phyloP scores from a whole-genome alignment of 2,329 filamentous ascomycete species.

The Colletotrichum higginsianum region DNA sequence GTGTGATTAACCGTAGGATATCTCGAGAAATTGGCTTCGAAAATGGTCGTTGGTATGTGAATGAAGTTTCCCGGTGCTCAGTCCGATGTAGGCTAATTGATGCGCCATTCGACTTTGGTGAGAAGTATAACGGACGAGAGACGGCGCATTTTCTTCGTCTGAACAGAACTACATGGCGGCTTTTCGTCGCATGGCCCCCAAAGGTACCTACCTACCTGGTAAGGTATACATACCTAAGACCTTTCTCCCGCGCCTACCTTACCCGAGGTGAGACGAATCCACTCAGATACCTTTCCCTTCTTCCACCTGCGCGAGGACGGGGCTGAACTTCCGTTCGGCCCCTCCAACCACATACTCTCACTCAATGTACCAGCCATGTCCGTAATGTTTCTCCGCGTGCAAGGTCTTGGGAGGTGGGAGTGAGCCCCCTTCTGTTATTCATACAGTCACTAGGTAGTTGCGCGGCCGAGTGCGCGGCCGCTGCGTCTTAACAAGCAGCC shows the following conservation, averaged over 20 bases:
- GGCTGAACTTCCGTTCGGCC: conserved; percentile 39
- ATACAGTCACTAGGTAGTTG: background rate
- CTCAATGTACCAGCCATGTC: background rate
- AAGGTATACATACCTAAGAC: background rate
- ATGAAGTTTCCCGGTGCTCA: background rate
- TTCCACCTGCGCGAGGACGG: conserved; percentile 26
- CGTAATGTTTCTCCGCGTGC: conserved; percentile 21
- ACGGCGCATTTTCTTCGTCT: conserved; percentile 12
- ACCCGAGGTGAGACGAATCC: conserved; percentile 37
- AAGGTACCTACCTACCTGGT: no score
- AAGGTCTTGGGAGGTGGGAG: background rate
- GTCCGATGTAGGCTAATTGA: background rate
- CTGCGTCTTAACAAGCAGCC: conserved; percentile 1
- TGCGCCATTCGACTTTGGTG: background rate
- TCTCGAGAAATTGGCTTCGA: conserved; percentile 21
- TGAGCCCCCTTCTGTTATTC: background rate
- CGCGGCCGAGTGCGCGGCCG: background rate
- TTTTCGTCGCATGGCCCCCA: conserved; percentile 6
- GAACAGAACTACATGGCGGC: background rate
- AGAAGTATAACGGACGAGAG: background rate
- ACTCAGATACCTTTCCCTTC: background rate
- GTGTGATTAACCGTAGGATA: conserved; percentile 21
- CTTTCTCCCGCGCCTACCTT: background rate
- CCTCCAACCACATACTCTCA: conserved; percentile 29
- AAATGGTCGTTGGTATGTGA: background rate